Conservation (phyloP, 208 protist species). For the Trypanosoma scelopori region DNA sequence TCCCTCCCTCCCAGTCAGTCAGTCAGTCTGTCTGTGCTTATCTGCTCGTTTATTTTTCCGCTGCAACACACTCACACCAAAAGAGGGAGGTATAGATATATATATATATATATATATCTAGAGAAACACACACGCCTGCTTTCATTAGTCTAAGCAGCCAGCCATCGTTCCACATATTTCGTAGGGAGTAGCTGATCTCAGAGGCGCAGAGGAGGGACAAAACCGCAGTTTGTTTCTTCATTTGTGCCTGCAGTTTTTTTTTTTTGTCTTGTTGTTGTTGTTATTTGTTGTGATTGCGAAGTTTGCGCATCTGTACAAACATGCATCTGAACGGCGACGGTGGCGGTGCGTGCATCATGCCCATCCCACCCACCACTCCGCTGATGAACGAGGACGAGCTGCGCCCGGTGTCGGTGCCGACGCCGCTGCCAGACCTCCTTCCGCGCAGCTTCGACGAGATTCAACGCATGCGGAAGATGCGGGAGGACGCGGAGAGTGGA, state of each 20-base stretch:
- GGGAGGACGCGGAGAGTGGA: constrained; percentile 49
- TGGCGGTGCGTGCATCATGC: constrained; percentile 46
- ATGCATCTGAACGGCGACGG: neutral
- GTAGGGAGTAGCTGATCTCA: too few species aligned
- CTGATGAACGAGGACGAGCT: constrained; percentile 55
- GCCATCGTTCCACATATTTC: too few species aligned
- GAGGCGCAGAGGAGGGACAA: neutral
- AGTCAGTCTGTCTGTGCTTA: too few species aligned
- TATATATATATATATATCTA: too few species aligned
- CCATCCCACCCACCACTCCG: constrained; percentile 28
- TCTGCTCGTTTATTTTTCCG: too few species aligned
- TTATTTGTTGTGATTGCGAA: neutral
- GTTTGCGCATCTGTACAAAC: neutral
- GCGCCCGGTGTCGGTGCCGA: constrained; percentile 50
- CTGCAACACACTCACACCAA: too few species aligned
- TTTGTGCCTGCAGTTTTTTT: neutral
- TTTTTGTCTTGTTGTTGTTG: constrained; percentile 1
- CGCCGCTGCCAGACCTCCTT: constrained; percentile 69
- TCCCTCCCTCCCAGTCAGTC: too few species aligned
- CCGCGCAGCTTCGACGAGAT: constrained; percentile 75
- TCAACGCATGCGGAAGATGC: constrained; percentile 57
- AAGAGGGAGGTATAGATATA: too few species aligned
- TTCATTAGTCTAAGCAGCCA: too few species aligned
- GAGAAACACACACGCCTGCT: too few species aligned
- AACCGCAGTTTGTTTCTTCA: neutral